phyloP scores from a whole-genome alignment of 2,329 filamentous ascomycete species.

The Ambrosiella beaveri region DNA sequence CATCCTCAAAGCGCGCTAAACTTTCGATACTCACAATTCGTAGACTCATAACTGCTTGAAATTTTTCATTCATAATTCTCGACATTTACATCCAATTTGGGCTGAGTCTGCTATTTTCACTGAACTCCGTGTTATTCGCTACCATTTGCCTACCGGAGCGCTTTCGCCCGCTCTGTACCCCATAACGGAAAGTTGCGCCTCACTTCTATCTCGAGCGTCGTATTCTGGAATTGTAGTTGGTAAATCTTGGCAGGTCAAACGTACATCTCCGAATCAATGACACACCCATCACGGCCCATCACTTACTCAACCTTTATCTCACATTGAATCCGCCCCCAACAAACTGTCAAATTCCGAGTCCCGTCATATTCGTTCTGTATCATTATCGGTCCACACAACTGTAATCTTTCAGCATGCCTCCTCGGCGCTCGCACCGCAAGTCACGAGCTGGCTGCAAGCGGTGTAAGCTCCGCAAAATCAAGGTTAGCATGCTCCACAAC shows the following conservation, averaged over 20 bases:
- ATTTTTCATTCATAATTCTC: neutral
- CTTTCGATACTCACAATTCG: neutral
- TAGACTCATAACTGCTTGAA: no score
- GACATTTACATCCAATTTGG: neutral
- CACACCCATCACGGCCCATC: neutral
- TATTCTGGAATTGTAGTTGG: neutral
- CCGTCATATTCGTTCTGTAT: neutral
- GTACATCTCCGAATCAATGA: neutral
- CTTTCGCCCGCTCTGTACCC: neutral
- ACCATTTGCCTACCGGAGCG: neutral
- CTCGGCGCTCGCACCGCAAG: conserved; percentile 52
- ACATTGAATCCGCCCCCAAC: no score
- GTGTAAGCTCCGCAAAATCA: conserved; percentile 53
- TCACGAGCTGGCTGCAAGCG: conserved; percentile 47
- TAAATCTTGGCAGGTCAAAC: neutral
- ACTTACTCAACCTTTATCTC: neutral
- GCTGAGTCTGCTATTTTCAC: neutral
- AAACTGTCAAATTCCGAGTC: neutral
- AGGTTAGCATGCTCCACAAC: conserved; percentile 27
- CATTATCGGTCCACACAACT: neutral
- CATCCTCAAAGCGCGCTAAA: conserved; percentile 9
- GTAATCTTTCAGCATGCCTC: conserved; percentile 32
- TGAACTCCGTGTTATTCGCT: neutral
- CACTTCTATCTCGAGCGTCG: neutral
- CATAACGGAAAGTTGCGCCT: no score